Evolutionary conservation across 2,329 filamentous ascomycete genomes (phyloP).

Genomic region (Epichloe sylvatica): DNA sequence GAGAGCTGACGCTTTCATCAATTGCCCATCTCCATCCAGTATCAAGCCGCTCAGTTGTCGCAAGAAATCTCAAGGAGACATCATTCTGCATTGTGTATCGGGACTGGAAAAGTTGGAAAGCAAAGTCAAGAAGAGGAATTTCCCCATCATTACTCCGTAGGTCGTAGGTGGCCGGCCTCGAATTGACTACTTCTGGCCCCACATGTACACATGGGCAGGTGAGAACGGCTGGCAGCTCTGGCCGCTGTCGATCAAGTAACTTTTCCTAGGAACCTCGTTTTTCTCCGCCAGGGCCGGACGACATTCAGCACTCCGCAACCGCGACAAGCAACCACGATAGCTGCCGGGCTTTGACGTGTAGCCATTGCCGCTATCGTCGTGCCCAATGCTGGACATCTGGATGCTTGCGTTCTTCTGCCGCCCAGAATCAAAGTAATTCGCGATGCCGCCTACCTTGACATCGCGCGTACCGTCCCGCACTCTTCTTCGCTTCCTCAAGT

Average conservation of each 20-base stretch:
- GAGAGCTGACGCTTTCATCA: neutral
- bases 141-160: too few relatives aligned
- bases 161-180: too few relatives aligned
- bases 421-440: conserved; percentile 8
- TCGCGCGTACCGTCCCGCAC: conserved; percentile 36
- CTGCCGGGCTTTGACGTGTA: neutral
- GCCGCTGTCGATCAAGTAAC: neutral
- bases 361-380: conserved; percentile 5
- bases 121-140: too few relatives aligned
- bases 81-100: too few relatives aligned
- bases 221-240: neutral
- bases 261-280: neutral
- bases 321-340: neutral
- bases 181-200: too few relatives aligned
- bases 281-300: neutral
- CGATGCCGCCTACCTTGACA: conserved; percentile 32
- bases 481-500: conserved; percentile 59
- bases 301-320: neutral
- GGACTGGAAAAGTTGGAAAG: too few relatives aligned
- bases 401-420: conserved; percentile 3
- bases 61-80: too few relatives aligned
- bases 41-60: neutral
- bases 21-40: neutral
- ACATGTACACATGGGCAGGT: neutral
- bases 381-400: conserved; percentile 6